phyloP scores from a whole-genome alignment of 139 green algal genomes.

The Nannochloris sp. region DNA sequence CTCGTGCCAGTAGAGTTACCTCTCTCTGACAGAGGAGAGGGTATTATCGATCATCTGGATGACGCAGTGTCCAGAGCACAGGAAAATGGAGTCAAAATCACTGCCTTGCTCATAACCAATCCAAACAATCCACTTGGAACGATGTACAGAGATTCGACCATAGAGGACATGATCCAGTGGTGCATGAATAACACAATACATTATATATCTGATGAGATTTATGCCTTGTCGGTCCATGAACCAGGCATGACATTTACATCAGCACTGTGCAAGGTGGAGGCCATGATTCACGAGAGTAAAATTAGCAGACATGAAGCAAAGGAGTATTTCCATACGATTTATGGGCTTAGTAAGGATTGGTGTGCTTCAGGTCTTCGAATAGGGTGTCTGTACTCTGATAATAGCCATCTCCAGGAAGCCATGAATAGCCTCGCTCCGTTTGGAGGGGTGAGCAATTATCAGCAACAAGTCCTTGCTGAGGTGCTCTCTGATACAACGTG shows the following conservation, averaged over 20 bases:
- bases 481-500: conserved; percentile 44
- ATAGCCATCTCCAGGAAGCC: conserved; percentile 28
- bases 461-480: conserved; percentile 29
- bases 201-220: conserved; percentile 70
- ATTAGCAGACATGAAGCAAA: conserved; percentile 17
- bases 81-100: conserved; percentile 13
- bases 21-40: conserved; percentile 20
- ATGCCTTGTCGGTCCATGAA: conserved; percentile 54
- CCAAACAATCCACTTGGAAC: conserved; percentile 66
- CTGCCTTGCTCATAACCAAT: conserved; percentile 51
- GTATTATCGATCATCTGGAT: conserved; percentile 34
- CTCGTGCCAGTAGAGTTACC: conserved; percentile 35
- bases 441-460: conserved; percentile 20
- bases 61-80: conserved; percentile 12
- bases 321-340: conserved; percentile 37
- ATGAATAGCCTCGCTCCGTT: conserved; percentile 53
- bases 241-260: conserved; percentile 23
- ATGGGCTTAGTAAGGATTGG: conserved; percentile 52
- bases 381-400: conserved; percentile 53
- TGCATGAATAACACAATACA: conserved; percentile 45
- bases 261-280: conserved; percentile 27
- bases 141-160: conserved; percentile 27
- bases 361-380: conserved; percentile 54
- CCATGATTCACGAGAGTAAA: conserved; percentile 11
- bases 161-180: conserved; percentile 49